Evolutionary conservation across 176 grass and related monocot genomes (phyloP).

Genomic region (Avena eriantha): DNA sequence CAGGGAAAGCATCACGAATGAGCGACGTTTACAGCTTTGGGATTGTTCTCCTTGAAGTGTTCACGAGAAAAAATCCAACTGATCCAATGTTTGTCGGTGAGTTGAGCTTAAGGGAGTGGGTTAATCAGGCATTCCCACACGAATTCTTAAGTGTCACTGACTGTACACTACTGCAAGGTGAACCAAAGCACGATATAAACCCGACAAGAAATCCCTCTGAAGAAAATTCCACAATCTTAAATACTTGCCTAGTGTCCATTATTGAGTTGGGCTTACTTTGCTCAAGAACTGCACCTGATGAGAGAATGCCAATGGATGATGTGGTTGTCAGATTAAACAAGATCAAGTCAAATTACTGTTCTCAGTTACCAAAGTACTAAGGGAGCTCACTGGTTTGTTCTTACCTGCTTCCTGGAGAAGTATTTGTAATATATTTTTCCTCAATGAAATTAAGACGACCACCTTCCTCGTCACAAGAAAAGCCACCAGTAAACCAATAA

Average conservation of each 20-base stretch:
- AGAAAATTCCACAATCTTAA: not conserved
- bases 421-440: not conserved
- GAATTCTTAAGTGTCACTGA: constrained; percentile 36
- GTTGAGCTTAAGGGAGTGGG: constrained; percentile 58
- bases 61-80: constrained; percentile 59
- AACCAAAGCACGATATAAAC: not conserved
- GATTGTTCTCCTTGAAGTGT: constrained; percentile 63
- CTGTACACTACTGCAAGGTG: constrained; percentile 15
- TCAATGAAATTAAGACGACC: not conserved
- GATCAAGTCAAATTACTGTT: too few relatives aligned
- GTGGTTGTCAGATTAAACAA: constrained; percentile 42
- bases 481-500: not conserved
- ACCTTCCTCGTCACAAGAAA: not conserved
- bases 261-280: constrained; percentile 55
- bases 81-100: constrained; percentile 52
- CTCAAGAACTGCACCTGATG: constrained; percentile 49
- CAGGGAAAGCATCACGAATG: constrained; percentile 45
- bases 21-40: constrained; percentile 69
- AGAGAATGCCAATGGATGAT: constrained; percentile 49
- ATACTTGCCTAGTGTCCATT: constrained; percentile 23
- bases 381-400: too few relatives aligned
- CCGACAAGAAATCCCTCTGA: not conserved
- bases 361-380: not conserved
- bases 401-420: not conserved
- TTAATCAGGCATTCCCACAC: constrained; percentile 38